These are phyloP conservation scores for Chaetomium cochliodes DNA, from an alignment of 495 filamentous ascomycete species.

Conservation along the genomic window DNA sequence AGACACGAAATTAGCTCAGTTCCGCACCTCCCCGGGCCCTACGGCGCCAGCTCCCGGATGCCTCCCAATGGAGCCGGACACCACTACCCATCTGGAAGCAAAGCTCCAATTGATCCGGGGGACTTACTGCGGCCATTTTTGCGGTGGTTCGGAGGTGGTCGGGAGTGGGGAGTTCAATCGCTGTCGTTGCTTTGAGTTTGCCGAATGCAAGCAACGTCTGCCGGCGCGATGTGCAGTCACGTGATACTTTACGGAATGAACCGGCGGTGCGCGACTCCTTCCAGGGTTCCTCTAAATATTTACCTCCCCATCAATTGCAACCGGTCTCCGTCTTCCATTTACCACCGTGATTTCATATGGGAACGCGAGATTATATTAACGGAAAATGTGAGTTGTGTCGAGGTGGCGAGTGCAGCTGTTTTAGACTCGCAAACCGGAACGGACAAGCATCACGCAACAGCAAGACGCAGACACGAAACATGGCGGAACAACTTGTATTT, in stretches of 20 bases:
- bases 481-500: conserved; percentile 10
- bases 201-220: conserved; percentile 33
- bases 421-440: neutral
- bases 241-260: conserved; percentile 28
- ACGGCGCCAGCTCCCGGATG: conserved; percentile 2
- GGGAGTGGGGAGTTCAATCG: conserved; percentile 49
- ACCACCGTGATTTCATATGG: no score
- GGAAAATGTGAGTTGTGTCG: neutral
- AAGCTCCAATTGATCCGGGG: conserved; percentile 30
- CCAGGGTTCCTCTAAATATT: neutral
- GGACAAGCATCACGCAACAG: neutral
- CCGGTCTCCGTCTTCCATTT: no score
- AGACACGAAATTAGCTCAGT: conserved; percentile 52
- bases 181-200: conserved; percentile 36
- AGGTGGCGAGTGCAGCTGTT: neutral
- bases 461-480: neutral
- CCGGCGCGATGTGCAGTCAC: conserved; percentile 30
- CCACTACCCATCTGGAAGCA: neutral
- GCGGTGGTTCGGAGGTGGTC: conserved; percentile 51
- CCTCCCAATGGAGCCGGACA: neutral
- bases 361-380: no score
- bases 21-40: conserved; percentile 7
- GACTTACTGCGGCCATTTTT: conserved; percentile 89
- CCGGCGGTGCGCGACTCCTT: conserved; percentile 13
- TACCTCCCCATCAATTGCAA: no score